Evolutionary conservation across 192 early-diverging fungal species (phyloP).

Genomic region (Funneliformis mosseae): DNA sequence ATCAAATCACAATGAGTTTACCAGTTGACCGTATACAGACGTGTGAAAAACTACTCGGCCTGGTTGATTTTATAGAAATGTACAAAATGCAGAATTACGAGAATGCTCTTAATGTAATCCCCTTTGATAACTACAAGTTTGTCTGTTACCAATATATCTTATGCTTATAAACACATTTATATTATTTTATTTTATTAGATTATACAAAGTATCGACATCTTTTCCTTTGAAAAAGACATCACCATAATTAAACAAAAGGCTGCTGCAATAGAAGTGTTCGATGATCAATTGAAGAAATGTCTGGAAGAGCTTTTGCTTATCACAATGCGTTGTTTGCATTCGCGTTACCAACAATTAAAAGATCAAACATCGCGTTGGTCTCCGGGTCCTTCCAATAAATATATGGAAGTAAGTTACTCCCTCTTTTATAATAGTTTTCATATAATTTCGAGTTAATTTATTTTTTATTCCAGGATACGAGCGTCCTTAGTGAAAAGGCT

Average conservation of each 20-base stretch:
- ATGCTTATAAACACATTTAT: conserved; percentile 54
- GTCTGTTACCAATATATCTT: conserved; percentile 29
- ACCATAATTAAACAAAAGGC: conserved; percentile 59
- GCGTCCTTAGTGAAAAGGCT: conserved; percentile 14
- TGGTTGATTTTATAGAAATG: conserved; percentile 22
- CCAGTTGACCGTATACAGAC: neutral
- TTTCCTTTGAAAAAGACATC: conserved; percentile 67
- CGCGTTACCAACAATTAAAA: conserved; percentile 60
- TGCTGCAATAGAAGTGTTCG: conserved; percentile 64
- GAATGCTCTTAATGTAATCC: conserved; percentile 19
- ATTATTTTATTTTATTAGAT: conserved; percentile 59
- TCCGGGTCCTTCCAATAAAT: neutral
- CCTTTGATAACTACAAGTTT: conserved; percentile 27
- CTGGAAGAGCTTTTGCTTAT: conserved; percentile 76
- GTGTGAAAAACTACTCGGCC: neutral
- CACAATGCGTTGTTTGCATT: conserved; percentile 68
- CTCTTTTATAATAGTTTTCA: neutral
- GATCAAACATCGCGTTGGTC: neutral
- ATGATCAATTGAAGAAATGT: conserved; percentile 71
- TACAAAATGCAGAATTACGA: conserved; percentile 28
- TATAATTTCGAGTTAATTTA: neutral
- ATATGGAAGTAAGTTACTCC: conserved; percentile 9
- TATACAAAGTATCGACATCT: conserved; percentile 61
- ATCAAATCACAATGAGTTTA: neutral
- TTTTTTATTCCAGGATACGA: neutral